Conservation (phyloP, 2,329 filamentous ascomycete genomes). For the Drechslerella dactyloides region DNA sequence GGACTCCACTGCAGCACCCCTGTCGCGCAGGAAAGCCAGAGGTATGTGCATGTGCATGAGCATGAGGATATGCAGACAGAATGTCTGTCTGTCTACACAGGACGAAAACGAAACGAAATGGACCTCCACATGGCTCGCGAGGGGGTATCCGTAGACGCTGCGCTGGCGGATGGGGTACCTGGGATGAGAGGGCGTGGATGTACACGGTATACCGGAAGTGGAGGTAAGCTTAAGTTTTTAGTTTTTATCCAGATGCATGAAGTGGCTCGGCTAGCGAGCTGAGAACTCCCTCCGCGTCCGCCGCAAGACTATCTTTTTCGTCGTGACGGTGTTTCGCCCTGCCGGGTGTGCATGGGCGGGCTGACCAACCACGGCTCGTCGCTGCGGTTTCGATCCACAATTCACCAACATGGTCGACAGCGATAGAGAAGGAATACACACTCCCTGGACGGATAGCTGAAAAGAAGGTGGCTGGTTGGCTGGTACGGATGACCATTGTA, state of each 20-base stretch:
- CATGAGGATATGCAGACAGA: too few relatives aligned
- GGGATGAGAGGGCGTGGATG: neutral
- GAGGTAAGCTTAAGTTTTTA: too few relatives aligned
- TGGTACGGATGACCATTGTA: too few relatives aligned
- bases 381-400: neutral
- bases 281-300: neutral
- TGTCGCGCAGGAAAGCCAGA: neutral
- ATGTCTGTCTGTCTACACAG: neutral
- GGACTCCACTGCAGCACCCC: neutral
- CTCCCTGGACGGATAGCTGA: neutral
- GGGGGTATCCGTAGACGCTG: neutral
- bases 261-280: neutral
- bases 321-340: neutral
- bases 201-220: too few relatives aligned
- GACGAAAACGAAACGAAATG: neutral
- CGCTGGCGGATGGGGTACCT: neutral
- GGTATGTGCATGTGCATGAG: constrained; percentile 2
- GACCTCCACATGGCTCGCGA: neutral
- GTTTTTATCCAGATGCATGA: neutral
- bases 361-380: constrained; percentile 2
- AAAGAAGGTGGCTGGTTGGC: neutral
- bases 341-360: neutral
- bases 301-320: neutral
- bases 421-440: neutral
- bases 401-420: neutral